These are phyloP conservation scores for Aspergillus udagawae DNA, from an alignment of 2,329 filamentous ascomycete species.

Conservation along the genomic window DNA sequence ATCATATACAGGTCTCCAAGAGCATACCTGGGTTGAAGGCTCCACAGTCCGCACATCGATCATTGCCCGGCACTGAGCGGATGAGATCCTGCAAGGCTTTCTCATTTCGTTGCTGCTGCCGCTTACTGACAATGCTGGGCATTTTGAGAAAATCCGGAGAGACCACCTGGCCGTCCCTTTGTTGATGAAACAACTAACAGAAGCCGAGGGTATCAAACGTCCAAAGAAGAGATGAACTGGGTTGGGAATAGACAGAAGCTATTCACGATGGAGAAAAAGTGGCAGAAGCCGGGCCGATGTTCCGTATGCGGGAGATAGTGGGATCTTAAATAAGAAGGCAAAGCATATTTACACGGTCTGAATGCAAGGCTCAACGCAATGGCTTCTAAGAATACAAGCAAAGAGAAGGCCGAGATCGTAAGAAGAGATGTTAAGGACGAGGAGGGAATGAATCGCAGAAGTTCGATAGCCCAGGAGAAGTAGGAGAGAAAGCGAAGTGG, in stretches of 20 bases:
- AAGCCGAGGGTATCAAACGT: slow-evolving; percentile 11
- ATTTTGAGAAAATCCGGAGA: slow-evolving; percentile 42
- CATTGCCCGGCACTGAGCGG: slow-evolving; percentile 79
- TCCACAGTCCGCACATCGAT: slow-evolving; percentile 88
- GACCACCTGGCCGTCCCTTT: background rate
- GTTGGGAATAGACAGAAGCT: slow-evolving; percentile 6
- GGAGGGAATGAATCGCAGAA: background rate
- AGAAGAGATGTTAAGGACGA: slow-evolving; percentile 3
- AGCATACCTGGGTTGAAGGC: slow-evolving; percentile 81
- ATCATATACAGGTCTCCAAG: background rate
- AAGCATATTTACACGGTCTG: slow-evolving; percentile 15
- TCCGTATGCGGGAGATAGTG: slow-evolving; percentile 9
- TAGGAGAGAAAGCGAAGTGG: background rate
- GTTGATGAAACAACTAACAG: background rate
- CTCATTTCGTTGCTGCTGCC: slow-evolving; percentile 97
- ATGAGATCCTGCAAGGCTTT: slow-evolving; percentile 85
- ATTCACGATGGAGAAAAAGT: slow-evolving; percentile 6
- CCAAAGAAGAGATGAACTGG: slow-evolving; percentile 6
- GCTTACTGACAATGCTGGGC: slow-evolving; percentile 79
- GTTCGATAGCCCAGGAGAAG: background rate
- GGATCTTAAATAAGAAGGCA: slow-evolving; percentile 7
- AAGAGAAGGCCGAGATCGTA: background rate
- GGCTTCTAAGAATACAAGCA: background rate
- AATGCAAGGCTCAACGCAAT: background rate
- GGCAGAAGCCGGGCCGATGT: slow-evolving; percentile 12